A percentile compares a stretch with the other conserved stretches of the same genome.
phyloP scores from a whole-genome alignment of 1,284 basidiomycete genomes.

The Fomitopsis betulina region DNA sequence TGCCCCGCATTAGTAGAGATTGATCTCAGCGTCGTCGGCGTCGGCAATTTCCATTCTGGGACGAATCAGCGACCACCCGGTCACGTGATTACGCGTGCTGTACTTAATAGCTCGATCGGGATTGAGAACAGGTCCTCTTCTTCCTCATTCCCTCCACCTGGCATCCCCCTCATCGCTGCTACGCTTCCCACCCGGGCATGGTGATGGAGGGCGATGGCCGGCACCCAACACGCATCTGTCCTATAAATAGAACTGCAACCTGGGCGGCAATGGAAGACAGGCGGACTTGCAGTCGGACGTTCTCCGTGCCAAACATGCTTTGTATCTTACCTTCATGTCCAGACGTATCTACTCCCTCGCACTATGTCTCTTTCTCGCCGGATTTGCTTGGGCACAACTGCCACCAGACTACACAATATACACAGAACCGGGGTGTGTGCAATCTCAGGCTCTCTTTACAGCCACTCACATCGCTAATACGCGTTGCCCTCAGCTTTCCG shows the following conservation, averaged over 20 bases:
- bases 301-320: background rate
- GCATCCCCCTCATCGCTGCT: background rate
- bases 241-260: background rate
- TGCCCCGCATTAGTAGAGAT: too few species aligned
- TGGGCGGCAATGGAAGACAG: slow-evolving; percentile 1
- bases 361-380: background rate
- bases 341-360: background rate
- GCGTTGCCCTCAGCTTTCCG: slow-evolving; percentile 19
- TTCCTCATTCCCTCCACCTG: background rate
- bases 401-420: background rate
- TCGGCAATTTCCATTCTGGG: background rate
- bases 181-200: too few species aligned
- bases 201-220: background rate
- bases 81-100: background rate
- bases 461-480: background rate
- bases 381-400: background rate
- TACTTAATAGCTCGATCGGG: background rate
- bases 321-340: background rate
- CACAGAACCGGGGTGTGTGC: background rate
- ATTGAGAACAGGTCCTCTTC: background rate
- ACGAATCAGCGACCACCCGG: background rate
- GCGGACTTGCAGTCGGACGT: background rate
- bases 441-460: background rate
- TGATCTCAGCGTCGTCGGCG: too few species aligned
- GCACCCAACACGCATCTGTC: background rate